Percentiles rank a stretch among this genome's conserved stretches.
phyloP scores from a whole-genome alignment of 306 rosid genomes.

The Glycine soja region DNA sequence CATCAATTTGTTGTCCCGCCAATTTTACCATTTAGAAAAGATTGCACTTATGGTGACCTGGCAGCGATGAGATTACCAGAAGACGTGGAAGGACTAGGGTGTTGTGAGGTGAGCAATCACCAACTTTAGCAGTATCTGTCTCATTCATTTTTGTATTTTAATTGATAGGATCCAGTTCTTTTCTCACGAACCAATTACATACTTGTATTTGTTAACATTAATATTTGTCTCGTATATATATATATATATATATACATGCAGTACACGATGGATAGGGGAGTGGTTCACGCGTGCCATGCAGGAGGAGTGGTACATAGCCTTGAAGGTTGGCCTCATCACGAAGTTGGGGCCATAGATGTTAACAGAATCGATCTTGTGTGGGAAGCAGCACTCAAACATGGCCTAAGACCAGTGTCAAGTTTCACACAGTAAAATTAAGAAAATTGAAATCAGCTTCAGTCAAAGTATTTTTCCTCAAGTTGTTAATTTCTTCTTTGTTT shows the following conservation, averaged over 20 bases:
- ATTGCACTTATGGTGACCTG: slow-evolving; percentile 93
- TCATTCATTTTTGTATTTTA: not conserved
- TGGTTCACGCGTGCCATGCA: slow-evolving; percentile 98
- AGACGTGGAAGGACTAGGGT: slow-evolving; percentile 83
- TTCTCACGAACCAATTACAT: not conserved
- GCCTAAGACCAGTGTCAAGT: slow-evolving; percentile 69
- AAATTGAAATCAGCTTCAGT: no score
- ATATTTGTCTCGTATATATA: not conserved
- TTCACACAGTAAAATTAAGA: not conserved
- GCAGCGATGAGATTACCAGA: slow-evolving; percentile 95
- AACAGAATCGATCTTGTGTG: slow-evolving; percentile 89
- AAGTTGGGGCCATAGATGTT: slow-evolving; percentile 92
- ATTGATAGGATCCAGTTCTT: not conserved
- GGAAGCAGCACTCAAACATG: slow-evolving; percentile 90
- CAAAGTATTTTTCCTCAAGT: not conserved
- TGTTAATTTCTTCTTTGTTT: slow-evolving; percentile 15
- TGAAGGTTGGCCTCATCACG: slow-evolving; percentile 94
- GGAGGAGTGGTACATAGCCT: slow-evolving; percentile 93
- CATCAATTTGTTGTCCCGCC: slow-evolving; percentile 99
- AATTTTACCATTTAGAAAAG: slow-evolving; percentile 78
- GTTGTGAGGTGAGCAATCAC: slow-evolving; percentile 72
- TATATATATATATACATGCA: slow-evolving; percentile 35
- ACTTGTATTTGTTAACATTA: not conserved
- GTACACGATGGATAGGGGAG: slow-evolving; percentile 98
- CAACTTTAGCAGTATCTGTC: not conserved